Evolutionary conservation across 345 rosid species (phyloP).

Genomic region (Boechera stricta): DNA sequence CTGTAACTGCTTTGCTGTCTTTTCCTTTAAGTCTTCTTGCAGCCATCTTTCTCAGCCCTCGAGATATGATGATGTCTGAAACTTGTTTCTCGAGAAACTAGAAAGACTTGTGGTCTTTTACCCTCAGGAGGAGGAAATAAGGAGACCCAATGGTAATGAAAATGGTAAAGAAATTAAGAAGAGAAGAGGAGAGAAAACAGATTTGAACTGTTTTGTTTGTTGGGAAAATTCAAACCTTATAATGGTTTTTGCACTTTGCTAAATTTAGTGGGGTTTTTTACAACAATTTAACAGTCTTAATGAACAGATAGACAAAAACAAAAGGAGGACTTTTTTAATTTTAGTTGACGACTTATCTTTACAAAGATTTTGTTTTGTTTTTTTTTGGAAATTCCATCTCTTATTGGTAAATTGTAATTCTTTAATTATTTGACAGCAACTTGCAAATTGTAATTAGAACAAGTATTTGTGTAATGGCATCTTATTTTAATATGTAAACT

Average conservation of each 20-base stretch:
- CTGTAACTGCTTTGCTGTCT: constrained; percentile 53
- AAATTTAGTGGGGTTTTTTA: background rate
- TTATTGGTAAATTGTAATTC: background rate
- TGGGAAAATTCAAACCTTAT: background rate
- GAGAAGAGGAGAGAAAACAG: constrained; percentile 15
- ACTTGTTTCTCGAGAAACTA: constrained; percentile 24
- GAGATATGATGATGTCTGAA: constrained; percentile 20
- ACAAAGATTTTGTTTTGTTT: constrained; percentile 4
- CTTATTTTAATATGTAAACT: background rate
- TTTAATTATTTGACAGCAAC: background rate
- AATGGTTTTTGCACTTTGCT: constrained; percentile 33
- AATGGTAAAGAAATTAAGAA: constrained; percentile 11
- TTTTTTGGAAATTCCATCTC: constrained; percentile 1
- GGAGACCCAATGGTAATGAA: background rate
- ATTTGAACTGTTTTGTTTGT: constrained; percentile 29
- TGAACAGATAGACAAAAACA: background rate
- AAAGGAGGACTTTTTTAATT: background rate
- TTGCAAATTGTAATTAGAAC: constrained; percentile 9
- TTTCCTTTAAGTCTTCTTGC: constrained; percentile 36
- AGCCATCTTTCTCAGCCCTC: constrained; percentile 25
- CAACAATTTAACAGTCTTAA: constrained; percentile 24
- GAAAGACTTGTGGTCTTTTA: background rate
- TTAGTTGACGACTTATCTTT: constrained; percentile 22
- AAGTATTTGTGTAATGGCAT: constrained; percentile 17
- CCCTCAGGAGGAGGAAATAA: background rate